Evolutionary conservation across 768 basidiomycete species (phyloP).

Genomic region (Boletus edulis): DNA sequence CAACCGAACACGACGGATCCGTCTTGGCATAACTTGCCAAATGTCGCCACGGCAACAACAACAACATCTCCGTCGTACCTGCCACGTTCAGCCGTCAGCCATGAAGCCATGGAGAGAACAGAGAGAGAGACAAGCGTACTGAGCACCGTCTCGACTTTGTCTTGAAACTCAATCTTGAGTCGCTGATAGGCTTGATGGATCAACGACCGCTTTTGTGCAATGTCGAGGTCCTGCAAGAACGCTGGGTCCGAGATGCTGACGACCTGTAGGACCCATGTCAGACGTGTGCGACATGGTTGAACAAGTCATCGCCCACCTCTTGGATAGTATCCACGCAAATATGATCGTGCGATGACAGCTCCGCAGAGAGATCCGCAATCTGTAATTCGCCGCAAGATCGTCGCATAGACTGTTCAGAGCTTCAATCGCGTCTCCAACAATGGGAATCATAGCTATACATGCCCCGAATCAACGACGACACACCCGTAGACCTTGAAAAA

Average conservation of each 20-base stretch:
- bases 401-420: constrained; percentile 60
- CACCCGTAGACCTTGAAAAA: not conserved
- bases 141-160: constrained; percentile 54
- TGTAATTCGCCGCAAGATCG: constrained; percentile 58
- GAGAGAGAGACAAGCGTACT: constrained; percentile 35
- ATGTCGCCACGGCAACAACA: constrained; percentile 84
- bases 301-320: constrained; percentile 46
- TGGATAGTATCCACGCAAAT: constrained; percentile 68
- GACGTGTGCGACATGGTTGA: not conserved
- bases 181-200: constrained; percentile 59
- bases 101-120: too few species aligned
- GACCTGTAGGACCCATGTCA: constrained; percentile 36
- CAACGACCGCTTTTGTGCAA: constrained; percentile 64
- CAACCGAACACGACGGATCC: constrained; percentile 14
- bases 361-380: constrained; percentile 64
- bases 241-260: constrained; percentile 49
- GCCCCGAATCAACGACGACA: not conserved
- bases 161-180: constrained; percentile 38
- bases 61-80: constrained; percentile 76
- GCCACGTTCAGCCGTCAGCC: not conserved
- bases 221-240: constrained; percentile 65
- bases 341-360: constrained; percentile 70
- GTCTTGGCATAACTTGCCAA: constrained; percentile 57
- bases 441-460: constrained; percentile 65
- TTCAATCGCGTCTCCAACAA: constrained; percentile 68